Evolutionary conservation across 129 eudicot species (phyloP).

Genomic region (Glebionis coronaria): DNA sequence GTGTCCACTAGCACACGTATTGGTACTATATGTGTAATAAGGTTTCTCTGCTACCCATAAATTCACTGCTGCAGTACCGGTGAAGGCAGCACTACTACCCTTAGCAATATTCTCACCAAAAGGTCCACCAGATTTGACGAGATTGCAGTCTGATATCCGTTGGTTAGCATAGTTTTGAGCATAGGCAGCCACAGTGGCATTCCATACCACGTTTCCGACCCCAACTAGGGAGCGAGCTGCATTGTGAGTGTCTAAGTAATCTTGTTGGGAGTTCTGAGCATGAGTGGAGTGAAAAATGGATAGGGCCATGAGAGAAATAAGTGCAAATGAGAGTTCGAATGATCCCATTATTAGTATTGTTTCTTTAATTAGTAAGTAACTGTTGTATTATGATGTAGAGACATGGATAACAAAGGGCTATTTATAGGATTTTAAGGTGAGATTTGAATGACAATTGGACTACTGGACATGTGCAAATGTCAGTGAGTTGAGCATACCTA

Average conservation of each 20-base stretch:
- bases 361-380: not conserved
- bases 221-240: not conserved
- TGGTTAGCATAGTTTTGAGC: conserved; percentile 15
- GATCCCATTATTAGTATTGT: not conserved
- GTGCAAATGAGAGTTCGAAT: conserved; percentile 9
- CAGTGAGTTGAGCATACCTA: no score
- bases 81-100: not conserved
- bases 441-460: not conserved
- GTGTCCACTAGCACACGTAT: conserved; percentile 29
- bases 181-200: not conserved
- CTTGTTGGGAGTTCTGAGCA: not conserved
- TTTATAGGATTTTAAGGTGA: not conserved
- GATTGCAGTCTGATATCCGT: conserved; percentile 1
- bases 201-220: not conserved
- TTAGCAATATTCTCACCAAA: conserved; percentile 15
- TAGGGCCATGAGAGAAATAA: conserved; percentile 2
- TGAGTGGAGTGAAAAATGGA: conserved; percentile 7
- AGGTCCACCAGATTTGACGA: conserved; percentile 10
- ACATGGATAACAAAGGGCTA: not conserved
- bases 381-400: not conserved
- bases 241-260: not conserved
- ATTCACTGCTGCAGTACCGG: not conserved
- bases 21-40: conserved; percentile 29
- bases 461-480: not conserved
- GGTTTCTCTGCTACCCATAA: conserved; percentile 14